Evolutionary conservation across 768 basidiomycete genomes (phyloP).

Genomic region (Agrocybe pediades): DNA sequence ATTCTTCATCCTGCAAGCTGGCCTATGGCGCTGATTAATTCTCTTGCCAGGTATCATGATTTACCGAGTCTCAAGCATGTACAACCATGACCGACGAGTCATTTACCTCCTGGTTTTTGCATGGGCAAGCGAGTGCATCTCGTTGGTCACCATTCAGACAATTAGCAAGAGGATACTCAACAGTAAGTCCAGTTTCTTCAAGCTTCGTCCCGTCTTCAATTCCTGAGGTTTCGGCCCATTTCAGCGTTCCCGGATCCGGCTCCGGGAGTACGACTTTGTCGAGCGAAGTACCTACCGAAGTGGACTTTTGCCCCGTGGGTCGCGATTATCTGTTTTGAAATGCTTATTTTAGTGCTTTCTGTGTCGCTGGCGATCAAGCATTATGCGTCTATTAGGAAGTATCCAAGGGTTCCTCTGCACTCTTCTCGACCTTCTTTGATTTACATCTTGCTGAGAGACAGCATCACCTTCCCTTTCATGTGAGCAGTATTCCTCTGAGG

Average conservation of each 20-base stretch:
- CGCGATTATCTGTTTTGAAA: slow-evolving; percentile 10
- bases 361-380: slow-evolving; percentile 5
- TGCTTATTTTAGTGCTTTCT: slow-evolving; percentile 6
- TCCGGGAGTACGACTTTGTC: slow-evolving; percentile 11
- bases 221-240: neutral
- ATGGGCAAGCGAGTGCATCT: slow-evolving; percentile 4
- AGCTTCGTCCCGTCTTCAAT: neutral
- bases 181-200: neutral
- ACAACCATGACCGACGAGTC: slow-evolving; percentile 11
- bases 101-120: slow-evolving; percentile 5
- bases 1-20: too few species aligned
- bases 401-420: neutral
- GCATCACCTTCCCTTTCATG: slow-evolving; percentile 17
- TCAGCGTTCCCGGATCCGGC: slow-evolving; percentile 12
- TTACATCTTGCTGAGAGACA: slow-evolving; percentile 17
- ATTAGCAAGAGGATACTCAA: slow-evolving; percentile 1
- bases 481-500: too few species aligned
- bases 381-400: neutral
- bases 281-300: slow-evolving; percentile 5
- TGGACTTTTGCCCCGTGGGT: slow-evolving; percentile 9
- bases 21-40: neutral
- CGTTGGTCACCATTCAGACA: slow-evolving; percentile 6
- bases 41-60: slow-evolving; percentile 11
- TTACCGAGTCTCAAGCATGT: slow-evolving; percentile 16
- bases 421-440: slow-evolving; percentile 2